phyloP scores from a whole-genome alignment of 805 yeast species.

The Wickerhamomyces subpelliculosus region DNA sequence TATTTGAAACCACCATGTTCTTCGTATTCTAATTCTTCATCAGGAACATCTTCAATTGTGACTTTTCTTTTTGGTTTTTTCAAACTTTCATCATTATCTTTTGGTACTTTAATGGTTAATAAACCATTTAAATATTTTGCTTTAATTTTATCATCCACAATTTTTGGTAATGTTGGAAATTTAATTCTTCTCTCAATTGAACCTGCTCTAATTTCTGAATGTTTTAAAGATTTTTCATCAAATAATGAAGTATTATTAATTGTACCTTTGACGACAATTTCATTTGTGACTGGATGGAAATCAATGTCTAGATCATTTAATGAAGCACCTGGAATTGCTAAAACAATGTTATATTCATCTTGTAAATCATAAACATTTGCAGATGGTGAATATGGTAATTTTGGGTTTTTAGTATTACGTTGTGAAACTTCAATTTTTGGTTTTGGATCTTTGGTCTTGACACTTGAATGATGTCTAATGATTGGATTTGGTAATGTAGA shows the following conservation, averaged over 20 bases:
- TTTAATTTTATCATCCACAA: slow-evolving; percentile 45
- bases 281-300: slow-evolving; percentile 51
- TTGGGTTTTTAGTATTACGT: slow-evolving; percentile 20
- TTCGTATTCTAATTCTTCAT: slow-evolving; percentile 38
- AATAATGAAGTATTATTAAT: slow-evolving; percentile 32
- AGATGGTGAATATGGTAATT: slow-evolving; percentile 50
- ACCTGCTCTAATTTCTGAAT: slow-evolving; percentile 51
- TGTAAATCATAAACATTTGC: slow-evolving; percentile 49
- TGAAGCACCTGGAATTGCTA: slow-evolving; percentile 55
- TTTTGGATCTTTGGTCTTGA: slow-evolving; percentile 15
- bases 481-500: slow-evolving; percentile 6
- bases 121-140: slow-evolving; percentile 51
- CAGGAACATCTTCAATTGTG: slow-evolving; percentile 41
- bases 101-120: slow-evolving; percentile 45
- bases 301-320: slow-evolving; percentile 47
- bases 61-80: slow-evolving; percentile 38
- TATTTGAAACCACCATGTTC: slow-evolving; percentile 17
- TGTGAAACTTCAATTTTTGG: slow-evolving; percentile 22
- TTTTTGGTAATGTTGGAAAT: slow-evolving; percentile 46
- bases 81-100: slow-evolving; percentile 25
- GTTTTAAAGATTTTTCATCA: slow-evolving; percentile 33
- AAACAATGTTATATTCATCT: slow-evolving; percentile 37
- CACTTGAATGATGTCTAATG: slow-evolving; percentile 19
- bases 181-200: slow-evolving; percentile 50
- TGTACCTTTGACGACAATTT: slow-evolving; percentile 45